Evolutionary conservation across 2,329 filamentous ascomycete species (phyloP), one percentile per base, ranked within the genome.

Genomic region (Rutstroemia sp.): DNA sequence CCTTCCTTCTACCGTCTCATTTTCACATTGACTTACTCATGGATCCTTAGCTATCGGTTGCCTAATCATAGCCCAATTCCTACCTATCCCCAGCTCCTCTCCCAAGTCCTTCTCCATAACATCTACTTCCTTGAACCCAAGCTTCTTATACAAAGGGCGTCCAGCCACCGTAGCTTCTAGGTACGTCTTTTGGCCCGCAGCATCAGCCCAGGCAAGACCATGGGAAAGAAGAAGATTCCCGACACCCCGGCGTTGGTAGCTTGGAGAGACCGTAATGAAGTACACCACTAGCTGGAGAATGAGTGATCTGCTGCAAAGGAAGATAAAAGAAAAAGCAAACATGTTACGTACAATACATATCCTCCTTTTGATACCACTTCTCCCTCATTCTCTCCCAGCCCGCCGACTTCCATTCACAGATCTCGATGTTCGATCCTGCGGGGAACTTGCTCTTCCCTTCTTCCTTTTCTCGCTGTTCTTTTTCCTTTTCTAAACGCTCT

Each of bases 111-210:
- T 48, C n/a, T 58, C 56, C 12, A 73, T 54, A 25, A 64, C 54
- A 47, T 73, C 72, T 1, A 73, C 63, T 45, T 68, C 63, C 50
- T 62, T 64, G 54, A 72, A 75, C 9, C 73, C 72, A 5, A 72
- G 52, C 59, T 70, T 71, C 59, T 67, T 62, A 58, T 76, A 76
- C 14, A 76, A 23, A 10, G 67, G 68, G 51, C 65, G 66, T 3
- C 72, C 73, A 0, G 60, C 62, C 1, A 62, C 58, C 8, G 73
- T 73, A n/a, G 72, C 71, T 61, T 75, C 73, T 72, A 74, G 1
- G 63, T 61, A 54, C 61, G 67, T 48, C 69, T 63, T 3, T 16
- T 19, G 19, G 8, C 21, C 18, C 14, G 18, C 65, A 3, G 57
- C 49, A 54, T 74, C 72, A 5, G 72, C 72, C 12, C 71, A 58